Evolutionary conservation across 2,329 filamentous ascomycete genomes (phyloP).

Genomic region (Trichoderma citrinoviride): DNA sequence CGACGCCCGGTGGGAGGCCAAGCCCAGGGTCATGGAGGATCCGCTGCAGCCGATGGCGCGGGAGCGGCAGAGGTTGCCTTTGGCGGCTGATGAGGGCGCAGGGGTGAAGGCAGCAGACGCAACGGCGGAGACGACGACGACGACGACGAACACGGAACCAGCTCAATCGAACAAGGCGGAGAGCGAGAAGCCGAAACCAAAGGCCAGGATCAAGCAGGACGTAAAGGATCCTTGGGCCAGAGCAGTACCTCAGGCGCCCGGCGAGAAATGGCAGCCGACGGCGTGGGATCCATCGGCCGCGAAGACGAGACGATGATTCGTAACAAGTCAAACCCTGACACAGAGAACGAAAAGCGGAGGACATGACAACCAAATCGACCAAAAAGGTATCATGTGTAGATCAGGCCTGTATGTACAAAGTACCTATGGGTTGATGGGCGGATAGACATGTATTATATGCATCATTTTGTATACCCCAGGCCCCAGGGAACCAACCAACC

Average conservation of each 20-base stretch:
- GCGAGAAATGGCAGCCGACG: conserved; percentile 66
- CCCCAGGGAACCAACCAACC: background rate
- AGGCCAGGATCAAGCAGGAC: conserved; percentile 18
- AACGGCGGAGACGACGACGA: background rate
- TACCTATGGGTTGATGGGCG: background rate
- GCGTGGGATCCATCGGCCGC: conserved; percentile 55
- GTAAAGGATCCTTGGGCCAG: conserved; percentile 58
- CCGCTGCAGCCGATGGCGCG: conserved; percentile 28
- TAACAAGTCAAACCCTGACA: no score
- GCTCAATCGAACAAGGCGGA: background rate
- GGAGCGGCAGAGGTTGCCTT: conserved; percentile 14
- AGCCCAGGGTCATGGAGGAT: conserved; percentile 49
- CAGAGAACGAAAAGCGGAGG: background rate
- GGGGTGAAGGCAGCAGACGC: background rate
- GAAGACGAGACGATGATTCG: conserved; percentile 30
- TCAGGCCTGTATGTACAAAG: background rate
- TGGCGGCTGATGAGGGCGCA: background rate
- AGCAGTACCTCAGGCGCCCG: conserved; percentile 45
- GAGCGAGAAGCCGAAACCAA: background rate
- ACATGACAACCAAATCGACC: background rate
- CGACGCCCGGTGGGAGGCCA: conserved; percentile 62
- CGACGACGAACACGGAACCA: background rate
- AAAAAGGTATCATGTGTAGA: background rate
- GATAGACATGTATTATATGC: conserved; percentile 20
- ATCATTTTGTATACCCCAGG: conserved; percentile 25